phyloP scores from a whole-genome alignment of 139 green algal species.

The Bryopsis sp. region DNA sequence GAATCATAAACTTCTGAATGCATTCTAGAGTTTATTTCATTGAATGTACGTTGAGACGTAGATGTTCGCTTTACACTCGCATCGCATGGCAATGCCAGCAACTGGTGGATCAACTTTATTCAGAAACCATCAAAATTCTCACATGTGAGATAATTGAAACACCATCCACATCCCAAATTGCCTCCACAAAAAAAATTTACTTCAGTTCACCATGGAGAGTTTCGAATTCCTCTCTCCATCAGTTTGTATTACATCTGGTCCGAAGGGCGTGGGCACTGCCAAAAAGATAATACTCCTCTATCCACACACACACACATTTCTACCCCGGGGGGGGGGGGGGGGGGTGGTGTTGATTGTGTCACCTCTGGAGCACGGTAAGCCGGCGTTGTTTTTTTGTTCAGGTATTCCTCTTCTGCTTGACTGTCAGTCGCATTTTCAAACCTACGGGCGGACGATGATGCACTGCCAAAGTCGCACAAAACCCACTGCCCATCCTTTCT shows the following conservation, averaged over 20 bases:
- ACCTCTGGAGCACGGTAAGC: conserved; percentile 89
- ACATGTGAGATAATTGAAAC: no score
- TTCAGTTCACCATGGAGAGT: neutral
- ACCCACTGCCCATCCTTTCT: conserved; percentile 65
- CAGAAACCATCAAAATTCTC: no score
- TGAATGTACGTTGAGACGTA: no score
- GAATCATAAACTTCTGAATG: no score
- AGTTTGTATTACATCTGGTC: neutral
- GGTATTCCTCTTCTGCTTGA: conserved; percentile 68
- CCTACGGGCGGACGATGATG: conserved; percentile 1
- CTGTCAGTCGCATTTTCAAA: conserved; percentile 53
- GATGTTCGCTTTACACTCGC: no score
- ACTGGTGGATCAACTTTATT: no score
- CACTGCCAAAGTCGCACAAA: conserved; percentile 89
- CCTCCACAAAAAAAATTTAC: no score
- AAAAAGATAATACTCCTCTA: neutral
- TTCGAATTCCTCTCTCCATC: neutral
- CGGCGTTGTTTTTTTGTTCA: conserved; percentile 79
- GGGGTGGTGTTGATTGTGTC: no score
- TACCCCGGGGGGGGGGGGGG: no score
- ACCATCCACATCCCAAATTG: no score
- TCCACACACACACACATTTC: neutral
- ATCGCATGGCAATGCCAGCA: no score
- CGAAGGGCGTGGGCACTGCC: neutral
- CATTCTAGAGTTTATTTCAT: no score